phyloP scores from a whole-genome alignment of 2,329 filamentous ascomycete species.

The Pseudocercospora crystallina region DNA sequence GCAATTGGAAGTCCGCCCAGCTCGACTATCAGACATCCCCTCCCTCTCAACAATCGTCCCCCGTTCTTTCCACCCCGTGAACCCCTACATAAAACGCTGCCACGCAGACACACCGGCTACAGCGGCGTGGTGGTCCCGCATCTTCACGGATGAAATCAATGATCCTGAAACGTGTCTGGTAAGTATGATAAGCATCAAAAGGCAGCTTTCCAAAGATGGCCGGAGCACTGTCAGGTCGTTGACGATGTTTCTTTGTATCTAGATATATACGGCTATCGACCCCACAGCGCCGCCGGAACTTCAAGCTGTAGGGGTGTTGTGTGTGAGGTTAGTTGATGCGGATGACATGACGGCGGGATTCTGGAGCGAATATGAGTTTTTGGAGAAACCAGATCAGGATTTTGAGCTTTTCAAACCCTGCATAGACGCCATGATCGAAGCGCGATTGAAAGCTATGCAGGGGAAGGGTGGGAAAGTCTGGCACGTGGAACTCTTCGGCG shows the following conservation, averaged over 20 bases:
- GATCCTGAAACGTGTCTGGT: constrained; percentile 11
- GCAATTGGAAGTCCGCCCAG: constrained; percentile 2
- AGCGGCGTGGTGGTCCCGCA: constrained; percentile 22
- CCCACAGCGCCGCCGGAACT: not conserved
- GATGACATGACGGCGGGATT: constrained; percentile 12
- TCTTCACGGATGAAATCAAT: constrained; percentile 24
- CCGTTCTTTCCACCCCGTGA: constrained; percentile 29
- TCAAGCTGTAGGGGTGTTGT: constrained; percentile 19
- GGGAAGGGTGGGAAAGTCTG: constrained; percentile 2
- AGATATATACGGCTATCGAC: constrained; percentile 20
- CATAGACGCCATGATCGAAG: constrained; percentile 10
- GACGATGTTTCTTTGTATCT: no score
- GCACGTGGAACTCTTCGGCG: constrained; percentile 27
- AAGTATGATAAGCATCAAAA: no score
- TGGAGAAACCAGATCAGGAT: constrained; percentile 24
- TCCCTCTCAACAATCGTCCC: constrained; percentile 29
- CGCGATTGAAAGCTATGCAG: constrained; percentile 3
- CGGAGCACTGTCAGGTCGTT: no score
- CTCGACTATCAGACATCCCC: constrained; percentile 10
- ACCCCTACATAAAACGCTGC: constrained; percentile 23
- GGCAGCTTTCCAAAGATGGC: no score
- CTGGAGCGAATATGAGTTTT: constrained; percentile 13
- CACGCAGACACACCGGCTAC: constrained; percentile 26
- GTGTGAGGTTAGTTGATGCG: constrained; percentile 19
- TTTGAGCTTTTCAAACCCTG: constrained; percentile 4